Percentiles rank a stretch among this genome's conserved stretches.
Conservation (phyloP, 352 stramenopile species). For the Phytophthora syringae region DNA sequence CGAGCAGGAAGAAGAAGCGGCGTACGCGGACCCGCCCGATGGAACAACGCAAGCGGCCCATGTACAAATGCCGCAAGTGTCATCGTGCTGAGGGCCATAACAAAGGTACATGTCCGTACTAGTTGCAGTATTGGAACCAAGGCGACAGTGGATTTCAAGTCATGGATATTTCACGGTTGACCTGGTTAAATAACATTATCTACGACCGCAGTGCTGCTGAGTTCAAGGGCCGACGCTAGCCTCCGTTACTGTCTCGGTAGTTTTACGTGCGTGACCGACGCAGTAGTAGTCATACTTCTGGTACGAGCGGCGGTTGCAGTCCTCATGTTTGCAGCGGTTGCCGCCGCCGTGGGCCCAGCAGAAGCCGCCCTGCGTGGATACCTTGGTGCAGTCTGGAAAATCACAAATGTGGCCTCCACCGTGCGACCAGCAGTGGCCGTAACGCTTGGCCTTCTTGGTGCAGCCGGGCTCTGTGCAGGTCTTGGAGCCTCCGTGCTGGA, state of each 20-base stretch:
- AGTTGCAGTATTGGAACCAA: not conserved
- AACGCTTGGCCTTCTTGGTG: constrained; percentile 69
- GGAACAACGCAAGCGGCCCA: constrained; percentile 44
- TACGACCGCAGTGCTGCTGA: not conserved
- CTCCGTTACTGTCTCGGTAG: not conserved
- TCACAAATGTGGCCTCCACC: too few species aligned
- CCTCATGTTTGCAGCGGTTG: too few species aligned
- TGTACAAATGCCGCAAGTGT: constrained; percentile 65
- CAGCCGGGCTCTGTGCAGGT: constrained; percentile 61
- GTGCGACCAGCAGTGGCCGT: constrained; percentile 76
- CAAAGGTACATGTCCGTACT: constrained; percentile 58
- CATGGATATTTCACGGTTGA: constrained; percentile 2
- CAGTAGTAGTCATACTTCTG: constrained; percentile 71
- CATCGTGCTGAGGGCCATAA: constrained; percentile 59
- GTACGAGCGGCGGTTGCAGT: constrained; percentile 65
- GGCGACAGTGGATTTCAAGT: not conserved
- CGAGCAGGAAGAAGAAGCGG: constrained; percentile 40
- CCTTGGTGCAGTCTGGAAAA: too few species aligned
- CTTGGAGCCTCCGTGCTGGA: constrained; percentile 76
- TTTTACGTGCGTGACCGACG: constrained; percentile 37
- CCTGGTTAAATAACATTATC: constrained; percentile 20
- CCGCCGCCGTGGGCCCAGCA: too few species aligned
- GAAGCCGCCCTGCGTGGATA: too few species aligned
- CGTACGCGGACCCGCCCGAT: constrained; percentile 37
- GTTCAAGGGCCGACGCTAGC: constrained; percentile 9